Base-by-base conservation (phyloP, 441 rosid species). In the Corymbia citriodora region DNA sequence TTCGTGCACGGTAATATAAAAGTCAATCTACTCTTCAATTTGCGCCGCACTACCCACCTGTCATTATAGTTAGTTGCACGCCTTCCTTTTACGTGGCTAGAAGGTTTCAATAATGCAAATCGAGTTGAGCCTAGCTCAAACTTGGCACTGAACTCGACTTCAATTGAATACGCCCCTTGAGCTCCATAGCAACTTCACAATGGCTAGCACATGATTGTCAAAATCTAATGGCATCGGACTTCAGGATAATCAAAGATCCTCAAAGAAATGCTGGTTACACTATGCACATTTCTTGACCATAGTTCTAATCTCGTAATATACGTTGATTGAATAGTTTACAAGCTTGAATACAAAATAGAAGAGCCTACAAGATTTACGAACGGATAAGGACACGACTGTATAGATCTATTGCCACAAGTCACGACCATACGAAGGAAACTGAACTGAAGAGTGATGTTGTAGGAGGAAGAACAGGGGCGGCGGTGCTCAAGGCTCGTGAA, bases 401-500 rank as follows among this genome's bases (percentile, higher is more conserved):
- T 6, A 11, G 52, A 74, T 74, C 85, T 21, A 74, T 45, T 40
- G 85, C n/a, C 85, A 36, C 85, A 8, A 59, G 65, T 59, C n/a
- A 59, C 65, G 11, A 74, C n/a, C 52, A 21, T 40, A 0, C 11
- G 1, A 36, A 1, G 29, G 29, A 40, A 40, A 40, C 9, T 40
- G 8, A 36, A 36, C 50, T 21, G 83, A 1, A 74, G 40, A 11
- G 85, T 74, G 10, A 23, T 2, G 12, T 12, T 23, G 10, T 23
- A 23, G 23, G n/a, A 23, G n/a, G 15, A 74, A 74, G 85, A 74
- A 72, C 82, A 18, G 36, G 33, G 15, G 57, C 12, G 57, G 65
- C 31, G 49, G 10, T 13, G 1, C 50, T 87, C 70, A 87, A 40
- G 88, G 70, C 87, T 96, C 95, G 31, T 93, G 93, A 86, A 97